Base-by-base conservation (phyloP, 805 yeast genomes). In the Starmerella cellae region DNA sequence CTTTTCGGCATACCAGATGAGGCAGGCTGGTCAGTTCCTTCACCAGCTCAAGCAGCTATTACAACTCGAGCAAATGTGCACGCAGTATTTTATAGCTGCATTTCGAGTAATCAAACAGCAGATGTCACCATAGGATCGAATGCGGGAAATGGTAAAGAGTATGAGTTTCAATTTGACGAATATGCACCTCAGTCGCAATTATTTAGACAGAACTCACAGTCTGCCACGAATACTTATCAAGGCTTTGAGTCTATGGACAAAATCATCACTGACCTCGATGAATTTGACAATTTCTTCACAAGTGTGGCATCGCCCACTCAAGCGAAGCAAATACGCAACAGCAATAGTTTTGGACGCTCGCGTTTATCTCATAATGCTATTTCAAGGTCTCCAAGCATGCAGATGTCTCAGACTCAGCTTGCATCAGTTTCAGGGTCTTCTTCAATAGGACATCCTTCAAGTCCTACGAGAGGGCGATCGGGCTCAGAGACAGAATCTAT, bases 21-120 rank as follows among this genome's bases (percentile, higher is more conserved):
- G 11, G 77, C 80, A 55, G 99, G 99, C 1, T 91, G 99, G 99
- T 79, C 95, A 0, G 77, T 93, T 38, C 94, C 97, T 2, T 81
- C 82, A 88, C 95, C 98, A 2, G 82, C 88, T 0, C 75, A 84
- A 34, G 79, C 91, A 1, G 84, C 95, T 0, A 80, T 94, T 0
- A 73, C 82, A 14, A 82, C 97, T 1, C 67, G 96, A 50, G 83
- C 82, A 57, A 91, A 91, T 55, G 93, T 91, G 1, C 97, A 91
- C 60, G 87, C 97, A 0, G 97, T 91, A 3, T 91, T 82, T 57
- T 76, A 85, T 24, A 82, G 95, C 0, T 88, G 96, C 56, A 71
- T 73, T 1, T 66, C 69, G 37, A 28, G 19, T 4, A n/a, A 14
- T 8, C 4, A 9, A 9, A 13, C n/a, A 4, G 19, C 35, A 6